Base-by-base conservation (phyloP, 75 land plant species). In the Pseudotsuga menziesii region DNA sequence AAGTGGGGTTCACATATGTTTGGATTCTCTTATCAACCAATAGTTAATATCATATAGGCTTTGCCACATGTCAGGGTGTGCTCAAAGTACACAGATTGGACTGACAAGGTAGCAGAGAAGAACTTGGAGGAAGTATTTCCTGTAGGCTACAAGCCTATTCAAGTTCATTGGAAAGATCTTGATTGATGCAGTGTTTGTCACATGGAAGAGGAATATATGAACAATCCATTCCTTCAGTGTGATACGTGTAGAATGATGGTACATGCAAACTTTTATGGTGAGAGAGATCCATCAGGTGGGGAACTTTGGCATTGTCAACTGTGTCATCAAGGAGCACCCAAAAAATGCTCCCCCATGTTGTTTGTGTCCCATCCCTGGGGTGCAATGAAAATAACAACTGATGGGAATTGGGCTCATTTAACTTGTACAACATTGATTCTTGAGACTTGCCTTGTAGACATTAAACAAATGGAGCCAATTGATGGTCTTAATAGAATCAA, bases 231-330 rank as follows among this genome's bases (percentile, higher is more conserved):
- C 62, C 76, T 96, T 75, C 97, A 94, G 78, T 96, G 98, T 86
- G 98, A 94, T 39, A 96, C 88, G 75, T 96, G 98, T 82, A 82
- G 97, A 75, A 94, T 94, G 82, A 85, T 96, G 96, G 98, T 93
- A 82, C n/a, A n/a, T n/a, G n/a, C n/a, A n/a, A n/a, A n/a, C n/a
- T n/a, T n/a, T n/a, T n/a, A n/a, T n/a, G n/a, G n/a, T n/a, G n/a
- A n/a, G n/a, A n/a, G n/a, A n/a, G n/a, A n/a, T n/a, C n/a, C n/a
- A n/a, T n/a, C n/a, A n/a, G n/a, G n/a, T n/a, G n/a, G n/a, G n/a
- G n/a, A n/a, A n/a, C n/a, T n/a, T n/a, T n/a, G n/a, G n/a, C n/a
- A n/a, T n/a, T n/a, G n/a, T n/a, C n/a, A n/a, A n/a, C n/a, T n/a
- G n/a, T n/a, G n/a, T n/a, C n/a, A n/a, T n/a, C n/a, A n/a, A n/a